phyloP scores from a whole-genome alignment of 169 alveolate species.

The Cystoisospora suis region DNA sequence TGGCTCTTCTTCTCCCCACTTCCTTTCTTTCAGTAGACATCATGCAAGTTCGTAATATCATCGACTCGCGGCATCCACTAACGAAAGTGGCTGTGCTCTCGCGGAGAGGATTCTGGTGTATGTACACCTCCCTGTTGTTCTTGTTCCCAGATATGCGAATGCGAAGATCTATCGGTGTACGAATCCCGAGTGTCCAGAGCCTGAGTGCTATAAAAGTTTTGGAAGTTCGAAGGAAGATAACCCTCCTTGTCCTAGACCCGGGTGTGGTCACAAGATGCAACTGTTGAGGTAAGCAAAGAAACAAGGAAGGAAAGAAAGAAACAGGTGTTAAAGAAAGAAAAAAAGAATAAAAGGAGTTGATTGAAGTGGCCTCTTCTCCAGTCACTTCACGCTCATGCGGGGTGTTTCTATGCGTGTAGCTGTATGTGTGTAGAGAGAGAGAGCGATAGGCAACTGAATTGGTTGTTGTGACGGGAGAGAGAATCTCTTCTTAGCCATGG shows the following conservation, averaged over 20 bases:
- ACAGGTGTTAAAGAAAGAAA: neutral
- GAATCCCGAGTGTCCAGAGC: slow-evolving; percentile 95
- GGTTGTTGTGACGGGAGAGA: too few relatives aligned
- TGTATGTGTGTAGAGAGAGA: too few relatives aligned
- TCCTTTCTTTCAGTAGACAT: too few relatives aligned
- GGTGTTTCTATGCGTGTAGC: too few relatives aligned
- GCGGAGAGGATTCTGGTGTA: neutral
- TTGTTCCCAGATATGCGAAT: slow-evolving; percentile 91
- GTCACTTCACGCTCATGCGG: too few relatives aligned
- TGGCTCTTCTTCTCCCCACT: too few relatives aligned
- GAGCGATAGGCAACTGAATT: too few relatives aligned
- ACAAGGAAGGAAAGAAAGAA: too few relatives aligned
- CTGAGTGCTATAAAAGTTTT: slow-evolving; percentile 92
- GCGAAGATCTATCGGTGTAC: slow-evolving; percentile 98
- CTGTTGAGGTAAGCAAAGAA: slow-evolving; percentile 71
- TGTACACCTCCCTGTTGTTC: neutral
- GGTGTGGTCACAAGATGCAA: slow-evolving; percentile 86
- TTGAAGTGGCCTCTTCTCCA: too few relatives aligned
- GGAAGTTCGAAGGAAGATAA: slow-evolving; percentile 92
- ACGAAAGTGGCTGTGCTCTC: slow-evolving; percentile 1
- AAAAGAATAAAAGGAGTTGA: neutral
- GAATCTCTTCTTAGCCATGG: too few relatives aligned
- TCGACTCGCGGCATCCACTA: too few relatives aligned
- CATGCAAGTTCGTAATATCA: too few relatives aligned
- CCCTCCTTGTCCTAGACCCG: slow-evolving; percentile 90